Conservation (phyloP, 441 rosid species). For the Viola pubescens region DNA sequence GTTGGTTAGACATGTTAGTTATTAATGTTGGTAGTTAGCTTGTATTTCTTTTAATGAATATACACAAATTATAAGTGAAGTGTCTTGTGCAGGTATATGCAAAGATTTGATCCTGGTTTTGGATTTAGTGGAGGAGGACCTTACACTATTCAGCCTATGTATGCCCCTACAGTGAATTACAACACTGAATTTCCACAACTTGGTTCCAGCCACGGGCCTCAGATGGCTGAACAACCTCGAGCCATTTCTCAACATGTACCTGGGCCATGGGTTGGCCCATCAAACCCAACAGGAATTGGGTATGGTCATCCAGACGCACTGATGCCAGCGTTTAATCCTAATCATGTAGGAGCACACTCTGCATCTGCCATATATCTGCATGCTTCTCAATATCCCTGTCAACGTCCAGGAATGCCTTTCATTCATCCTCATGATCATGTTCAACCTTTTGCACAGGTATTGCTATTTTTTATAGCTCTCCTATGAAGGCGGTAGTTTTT, state of each 20-base stretch:
- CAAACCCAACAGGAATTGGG: conserved; percentile 47
- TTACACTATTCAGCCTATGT: conserved; percentile 61
- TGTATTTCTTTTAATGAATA: conserved; percentile 2
- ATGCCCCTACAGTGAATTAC: conserved; percentile 64
- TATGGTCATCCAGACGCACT: conserved; percentile 74
- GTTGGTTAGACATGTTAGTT: conserved; percentile 3
- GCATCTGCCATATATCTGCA: conserved; percentile 48
- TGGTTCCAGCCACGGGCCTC: conserved; percentile 51
- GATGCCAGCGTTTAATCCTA: conserved; percentile 54
- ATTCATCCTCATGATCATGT: conserved; percentile 52
- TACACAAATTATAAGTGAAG: neutral
- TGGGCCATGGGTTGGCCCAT: conserved; percentile 47
- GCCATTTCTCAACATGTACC: conserved; percentile 53
- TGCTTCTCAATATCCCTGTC: conserved; percentile 66
- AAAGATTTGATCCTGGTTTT: conserved; percentile 81
- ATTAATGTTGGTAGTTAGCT: neutral
- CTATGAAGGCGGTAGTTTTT: conserved; percentile 1
- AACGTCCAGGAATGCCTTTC: conserved; percentile 64
- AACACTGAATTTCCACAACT: conserved; percentile 85
- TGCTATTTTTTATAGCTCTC: conserved; percentile 7
- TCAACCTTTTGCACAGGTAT: conserved; percentile 68
- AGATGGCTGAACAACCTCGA: conserved; percentile 47
- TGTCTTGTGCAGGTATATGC: conserved; percentile 46
- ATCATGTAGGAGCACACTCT: conserved; percentile 47
- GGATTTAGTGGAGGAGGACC: conserved; percentile 61